Base-by-base conservation (phyloP, 148 eudicot species). In the Agrostemma githago region DNA sequence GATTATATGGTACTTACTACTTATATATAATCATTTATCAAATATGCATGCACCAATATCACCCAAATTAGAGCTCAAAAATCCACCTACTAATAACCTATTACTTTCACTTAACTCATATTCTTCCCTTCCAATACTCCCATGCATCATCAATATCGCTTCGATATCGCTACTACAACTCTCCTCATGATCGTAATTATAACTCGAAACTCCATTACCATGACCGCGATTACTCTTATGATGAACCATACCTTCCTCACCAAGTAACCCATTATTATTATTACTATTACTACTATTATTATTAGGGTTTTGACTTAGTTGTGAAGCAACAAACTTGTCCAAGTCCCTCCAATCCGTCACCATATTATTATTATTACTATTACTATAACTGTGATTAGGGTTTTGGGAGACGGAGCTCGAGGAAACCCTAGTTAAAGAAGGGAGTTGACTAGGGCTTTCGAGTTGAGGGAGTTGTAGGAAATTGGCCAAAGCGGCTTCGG, bases 241-340 rank as follows among this genome's bases (percentile, higher is more conserved):
- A 12, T 51, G 40, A 46, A 21, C 48, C 8, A 43, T 58, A 17
- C 20, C 48, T 9, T 61, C 41, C 5, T 76, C 54, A 34, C 54
- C 58, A 10, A 65, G 78, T 58, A 67, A 66, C 51, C 64, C 57
- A 17, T 81, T 26, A 26, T 26, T 26, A 26, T 26, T 26, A 26
- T 1, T 26, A 26, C 1, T 26, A 26, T 26, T 26, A 26, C 1
- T 26, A 26, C 1, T 26, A 26, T 26, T 26, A 26, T 26, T 26
- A 26, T 26, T 73, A 9, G 77, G 82, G 43, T 84, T 86, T 44
- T 88, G 92, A 71, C 97, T 92, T 79, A 92, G 70, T 74, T 92
- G 97, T 72, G 97, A 86, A 6, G 97, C 97, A 19, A 92, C 97
- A 84, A 89, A 89, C 74, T 88, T 89, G 56, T 92, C 97, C 61